Percentiles rank a stretch among this genome's conserved stretches.
Evolutionary conservation across 805 yeast genomes (phyloP).

Genomic region (Saccharomycopsis sp.): DNA sequence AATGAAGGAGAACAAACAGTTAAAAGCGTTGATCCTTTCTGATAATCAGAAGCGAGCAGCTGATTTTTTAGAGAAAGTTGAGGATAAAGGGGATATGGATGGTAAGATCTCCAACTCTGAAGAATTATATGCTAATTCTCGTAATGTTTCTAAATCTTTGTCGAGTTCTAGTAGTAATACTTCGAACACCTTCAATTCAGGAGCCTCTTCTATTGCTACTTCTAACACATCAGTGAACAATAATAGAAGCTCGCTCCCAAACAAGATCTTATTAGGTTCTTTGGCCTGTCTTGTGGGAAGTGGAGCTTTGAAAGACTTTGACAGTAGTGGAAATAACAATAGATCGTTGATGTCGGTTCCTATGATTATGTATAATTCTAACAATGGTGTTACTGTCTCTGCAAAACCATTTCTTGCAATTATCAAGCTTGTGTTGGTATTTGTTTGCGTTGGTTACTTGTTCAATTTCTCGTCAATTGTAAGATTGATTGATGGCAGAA

Average conservation of each 20-base stretch:
- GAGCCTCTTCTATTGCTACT: constrained; percentile 18
- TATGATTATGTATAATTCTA: constrained; percentile 29
- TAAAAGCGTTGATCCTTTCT: constrained; percentile 22
- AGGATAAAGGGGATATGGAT: constrained; percentile 12
- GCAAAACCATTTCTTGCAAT: constrained; percentile 27
- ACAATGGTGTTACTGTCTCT: constrained; percentile 26
- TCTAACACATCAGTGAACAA: constrained; percentile 11
- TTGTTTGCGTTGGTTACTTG: constrained; percentile 23
- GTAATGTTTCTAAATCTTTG: constrained; percentile 25
- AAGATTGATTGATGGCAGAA: not conserved
- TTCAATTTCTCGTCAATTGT: constrained; percentile 26
- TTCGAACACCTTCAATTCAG: constrained; percentile 18
- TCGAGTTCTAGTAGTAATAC: constrained; percentile 24
- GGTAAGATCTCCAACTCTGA: constrained; percentile 19
- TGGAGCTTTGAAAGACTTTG: constrained; percentile 47
- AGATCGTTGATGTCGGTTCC: constrained; percentile 46
- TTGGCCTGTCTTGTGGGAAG: constrained; percentile 61
- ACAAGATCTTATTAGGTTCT: constrained; percentile 54
- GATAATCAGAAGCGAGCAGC: constrained; percentile 20
- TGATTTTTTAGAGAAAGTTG: not conserved
- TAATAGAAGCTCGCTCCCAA: constrained; percentile 26
- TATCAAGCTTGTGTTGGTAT: constrained; percentile 25
- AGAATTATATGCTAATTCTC: constrained; percentile 22
- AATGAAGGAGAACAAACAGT: constrained; percentile 39
- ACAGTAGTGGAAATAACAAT: constrained; percentile 32